phyloP scores from a whole-genome alignment of 2,329 filamentous ascomycete species.

The Pyrenophora graminea region DNA sequence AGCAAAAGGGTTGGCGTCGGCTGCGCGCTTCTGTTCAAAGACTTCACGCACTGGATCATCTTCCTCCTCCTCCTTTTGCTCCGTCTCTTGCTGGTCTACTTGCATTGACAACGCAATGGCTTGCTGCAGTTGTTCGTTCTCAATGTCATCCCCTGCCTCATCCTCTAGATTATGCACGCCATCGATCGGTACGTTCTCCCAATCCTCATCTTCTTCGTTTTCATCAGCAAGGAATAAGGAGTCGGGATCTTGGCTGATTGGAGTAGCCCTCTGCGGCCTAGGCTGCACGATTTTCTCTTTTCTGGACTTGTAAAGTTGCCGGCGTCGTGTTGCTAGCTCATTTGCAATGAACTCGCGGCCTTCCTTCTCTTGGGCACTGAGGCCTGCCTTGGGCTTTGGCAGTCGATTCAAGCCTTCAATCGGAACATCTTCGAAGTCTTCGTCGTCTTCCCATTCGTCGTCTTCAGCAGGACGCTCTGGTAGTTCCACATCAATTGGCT shows the following conservation, averaged over 20 bases:
- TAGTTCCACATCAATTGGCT: conserved; percentile 89
- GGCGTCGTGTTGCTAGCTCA: conserved; percentile 51
- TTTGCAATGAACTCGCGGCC: conserved; percentile 45
- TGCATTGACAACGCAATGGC: conserved; percentile 85
- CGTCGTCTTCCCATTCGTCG: conserved; percentile 71
- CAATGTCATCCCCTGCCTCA: conserved; percentile 52
- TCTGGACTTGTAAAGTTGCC: conserved; percentile 53
- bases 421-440: conserved; percentile 89
- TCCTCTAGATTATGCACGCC: conserved; percentile 63
- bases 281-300: conserved; percentile 24
- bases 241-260: conserved; percentile 51
- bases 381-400: conserved; percentile 60
- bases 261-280: conserved; percentile 22
- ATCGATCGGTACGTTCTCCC: conserved; percentile 50
- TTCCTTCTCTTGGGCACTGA: conserved; percentile 31
- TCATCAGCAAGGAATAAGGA: conserved; percentile 61
- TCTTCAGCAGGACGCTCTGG: conserved; percentile 55
- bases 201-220: conserved; percentile 46
- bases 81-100: conserved; percentile 59
- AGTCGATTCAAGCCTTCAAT: conserved; percentile 87
- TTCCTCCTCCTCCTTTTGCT: conserved; percentile 47
- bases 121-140: conserved; percentile 75
- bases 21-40: conserved; percentile 52
- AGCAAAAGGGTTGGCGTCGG: conserved; percentile 49
- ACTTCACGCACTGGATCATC: conserved; percentile 52